Conservation (phyloP, 306 rosid species). For the Urtica urens region DNA sequence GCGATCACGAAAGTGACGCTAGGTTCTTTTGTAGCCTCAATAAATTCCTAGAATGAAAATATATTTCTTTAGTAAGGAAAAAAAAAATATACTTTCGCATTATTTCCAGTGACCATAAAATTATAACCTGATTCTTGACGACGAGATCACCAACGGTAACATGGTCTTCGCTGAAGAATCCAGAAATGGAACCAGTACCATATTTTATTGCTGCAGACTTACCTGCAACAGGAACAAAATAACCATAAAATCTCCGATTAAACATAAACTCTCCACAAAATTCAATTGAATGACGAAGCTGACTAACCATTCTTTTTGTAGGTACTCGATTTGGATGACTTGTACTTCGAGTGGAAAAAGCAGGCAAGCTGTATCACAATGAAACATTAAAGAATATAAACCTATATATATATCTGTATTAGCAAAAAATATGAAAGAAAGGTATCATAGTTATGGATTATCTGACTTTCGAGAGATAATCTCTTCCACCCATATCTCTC, state of each 20-base stretch:
- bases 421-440: too few relatives aligned
- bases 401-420: too few relatives aligned
- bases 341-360: slow-evolving; percentile 42
- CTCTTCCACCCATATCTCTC: too few relatives aligned
- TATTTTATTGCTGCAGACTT: slow-evolving; percentile 38
- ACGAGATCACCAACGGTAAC: slow-evolving; percentile 41
- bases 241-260: neutral
- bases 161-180: slow-evolving; percentile 41
- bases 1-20: slow-evolving; percentile 36
- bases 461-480: too few relatives aligned
- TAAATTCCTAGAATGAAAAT: slow-evolving; percentile 27
- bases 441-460: too few relatives aligned
- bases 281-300: neutral
- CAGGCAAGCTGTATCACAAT: slow-evolving; percentile 36
- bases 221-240: slow-evolving; percentile 21
- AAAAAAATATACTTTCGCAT: neutral
- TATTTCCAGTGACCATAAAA: neutral
- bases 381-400: neutral
- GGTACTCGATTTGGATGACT: slow-evolving; percentile 33
- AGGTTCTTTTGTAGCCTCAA: slow-evolving; percentile 50
- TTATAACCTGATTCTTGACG: slow-evolving; percentile 34
- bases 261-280: neutral
- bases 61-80: neutral
- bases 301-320: slow-evolving; percentile 41
- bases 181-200: slow-evolving; percentile 51